These are phyloP conservation scores for Aristolochia fimbriata DNA, from an alignment of 164 flowering plant genomes.

Conservation along the genomic window DNA sequence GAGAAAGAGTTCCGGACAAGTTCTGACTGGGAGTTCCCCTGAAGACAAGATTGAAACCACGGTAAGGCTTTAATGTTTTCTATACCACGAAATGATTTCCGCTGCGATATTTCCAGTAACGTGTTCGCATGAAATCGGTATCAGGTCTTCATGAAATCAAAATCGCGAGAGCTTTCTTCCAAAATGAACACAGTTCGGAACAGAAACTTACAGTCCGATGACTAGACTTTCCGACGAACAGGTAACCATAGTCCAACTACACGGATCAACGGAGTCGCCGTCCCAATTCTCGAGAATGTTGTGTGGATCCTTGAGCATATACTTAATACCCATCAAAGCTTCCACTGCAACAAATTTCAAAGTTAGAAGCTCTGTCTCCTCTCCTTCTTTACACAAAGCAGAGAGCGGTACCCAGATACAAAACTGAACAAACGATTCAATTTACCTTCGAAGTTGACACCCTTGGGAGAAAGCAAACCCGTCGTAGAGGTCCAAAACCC, in stretches of 20 bases:
- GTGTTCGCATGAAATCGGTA: background rate
- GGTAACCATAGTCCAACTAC: constrained; percentile 98
- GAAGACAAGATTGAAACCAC: constrained; percentile 10
- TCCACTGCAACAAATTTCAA: constrained; percentile 41
- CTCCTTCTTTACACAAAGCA: background rate
- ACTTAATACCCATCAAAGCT: constrained; percentile 81
- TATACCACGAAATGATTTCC: no score
- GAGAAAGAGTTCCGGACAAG: constrained; percentile 70
- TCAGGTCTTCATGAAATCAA: background rate
- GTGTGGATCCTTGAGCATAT: constrained; percentile 61
- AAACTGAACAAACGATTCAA: constrained; percentile 1
- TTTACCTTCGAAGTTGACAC: constrained; percentile 93
- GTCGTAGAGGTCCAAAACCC: constrained; percentile 34
- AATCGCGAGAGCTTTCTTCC: no score
- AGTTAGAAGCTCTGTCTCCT: constrained; percentile 1
- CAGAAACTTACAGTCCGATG: constrained; percentile 65
- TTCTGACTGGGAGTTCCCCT: constrained; percentile 87
- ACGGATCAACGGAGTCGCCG: constrained; percentile 82
- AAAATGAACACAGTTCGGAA: background rate
- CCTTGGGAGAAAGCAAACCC: constrained; percentile 75
- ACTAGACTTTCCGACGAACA: constrained; percentile 70
- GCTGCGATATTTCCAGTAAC: no score
- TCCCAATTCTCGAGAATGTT: constrained; percentile 90
- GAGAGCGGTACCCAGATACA: background rate
- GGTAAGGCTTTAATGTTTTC: no score